A percentile compares a stretch with the other conserved stretches of the same genome.
phyloP scores from a whole-genome alignment of 495 filamentous ascomycete species.

The Cairneyella variabilis region DNA sequence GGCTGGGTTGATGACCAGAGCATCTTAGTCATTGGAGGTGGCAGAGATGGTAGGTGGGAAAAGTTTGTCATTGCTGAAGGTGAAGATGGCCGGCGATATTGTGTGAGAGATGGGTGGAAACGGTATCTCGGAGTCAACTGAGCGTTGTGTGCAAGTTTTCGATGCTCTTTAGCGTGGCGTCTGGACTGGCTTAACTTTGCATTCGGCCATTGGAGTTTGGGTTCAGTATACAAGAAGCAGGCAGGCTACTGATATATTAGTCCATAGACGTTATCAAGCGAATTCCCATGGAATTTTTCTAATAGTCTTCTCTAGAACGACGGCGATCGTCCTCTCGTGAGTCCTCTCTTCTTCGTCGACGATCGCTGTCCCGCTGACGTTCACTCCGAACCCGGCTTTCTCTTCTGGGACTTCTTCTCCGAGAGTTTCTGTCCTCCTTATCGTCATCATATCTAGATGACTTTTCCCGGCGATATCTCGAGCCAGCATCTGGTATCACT shows the following conservation, averaged over 20 bases:
- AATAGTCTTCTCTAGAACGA: conserved; percentile 22
- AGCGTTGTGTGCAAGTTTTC: neutral
- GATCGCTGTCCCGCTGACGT: neutral
- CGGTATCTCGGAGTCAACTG: conserved; percentile 57
- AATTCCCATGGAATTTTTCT: neutral
- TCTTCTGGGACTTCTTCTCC: conserved; percentile 27
- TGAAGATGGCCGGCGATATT: conserved; percentile 56
- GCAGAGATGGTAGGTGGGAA: conserved; percentile 79
- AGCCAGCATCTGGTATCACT: conserved; percentile 24
- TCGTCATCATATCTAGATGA: conserved; percentile 19
- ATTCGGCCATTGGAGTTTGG: neutral
- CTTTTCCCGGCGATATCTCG: conserved; percentile 19
- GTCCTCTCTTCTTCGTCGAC: conserved; percentile 8
- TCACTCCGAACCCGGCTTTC: conserved; percentile 12
- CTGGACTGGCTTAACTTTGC: neutral
- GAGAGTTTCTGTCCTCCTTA: conserved; percentile 24
- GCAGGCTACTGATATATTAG: neutral
- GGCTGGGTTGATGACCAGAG: conserved; percentile 70
- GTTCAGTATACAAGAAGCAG: neutral
- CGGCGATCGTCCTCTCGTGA: conserved; percentile 19
- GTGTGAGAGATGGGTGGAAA: conserved; percentile 75
- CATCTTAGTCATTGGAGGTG: conserved; percentile 75
- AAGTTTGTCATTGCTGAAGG: conserved; percentile 66
- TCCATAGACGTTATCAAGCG: neutral
- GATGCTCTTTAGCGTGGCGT: conserved; percentile 21